Base-by-base conservation (phyloP, 352 stramenopile species). In the Globisporangium ultimum region DNA sequence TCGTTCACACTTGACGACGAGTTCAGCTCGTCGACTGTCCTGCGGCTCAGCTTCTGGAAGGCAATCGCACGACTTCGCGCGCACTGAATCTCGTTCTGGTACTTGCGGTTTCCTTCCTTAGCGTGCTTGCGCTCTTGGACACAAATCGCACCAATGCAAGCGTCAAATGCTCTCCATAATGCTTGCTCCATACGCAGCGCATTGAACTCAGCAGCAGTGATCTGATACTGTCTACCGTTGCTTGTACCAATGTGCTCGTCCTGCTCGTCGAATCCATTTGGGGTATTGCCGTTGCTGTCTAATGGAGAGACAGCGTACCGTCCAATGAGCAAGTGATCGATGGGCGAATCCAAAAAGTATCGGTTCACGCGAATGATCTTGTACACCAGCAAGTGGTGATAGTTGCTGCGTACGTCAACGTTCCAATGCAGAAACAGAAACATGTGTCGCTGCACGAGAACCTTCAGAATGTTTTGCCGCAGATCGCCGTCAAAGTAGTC, bases 351-450 rank as follows among this genome's bases (percentile, higher is more conserved):
- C 4, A 93, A 60, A 17, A 86, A 55, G 50, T 81, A 85, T 2
- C 83, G 77, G 48, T 87, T 80, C 10, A 78, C 74, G 48, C 80
- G 74, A 0, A 78, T 61, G 20, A 88, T 61, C 28, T 78, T 82
- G 60, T 89, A 93, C 2, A 91, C 74, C 3, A 93, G 68, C 17
- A 93, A 17, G 63, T 93, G 83, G 41, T 93, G 83, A 58, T 93
- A 93, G 34, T 76, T 78, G 48, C 67, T 72, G 6, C 83, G 68
- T 9, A 93, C 83, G 36, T 91, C 83, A 5, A 58, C 61, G 56
- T 93, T 87, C 83, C 83, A 93, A 59, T 93, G 83, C 36, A 93
- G 53, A 28, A 91, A 93, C 12, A 93, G 64, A 1, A 63, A 75
- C 76, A 93, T 89, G 62, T 93, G 83, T 0, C 83, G 83, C 55